Percentiles rank a stretch among this genome's conserved stretches.
Evolutionary conservation across 1,139 yeast species (phyloP).

Genomic region (Saccharomycopsis phalli): DNA sequence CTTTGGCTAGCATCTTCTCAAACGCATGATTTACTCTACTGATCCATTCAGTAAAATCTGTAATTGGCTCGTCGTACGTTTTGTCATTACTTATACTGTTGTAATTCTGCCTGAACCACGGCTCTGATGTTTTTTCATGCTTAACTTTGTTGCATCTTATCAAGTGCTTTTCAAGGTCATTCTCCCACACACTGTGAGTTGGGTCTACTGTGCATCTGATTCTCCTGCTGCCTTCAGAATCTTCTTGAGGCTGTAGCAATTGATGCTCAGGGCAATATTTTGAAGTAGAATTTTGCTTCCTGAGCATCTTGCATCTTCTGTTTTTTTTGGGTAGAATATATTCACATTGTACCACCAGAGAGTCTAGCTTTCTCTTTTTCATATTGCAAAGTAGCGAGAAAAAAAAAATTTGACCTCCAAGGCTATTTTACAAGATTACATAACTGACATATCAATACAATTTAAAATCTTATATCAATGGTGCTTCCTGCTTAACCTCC

Average conservation of each 20-base stretch:
- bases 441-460: no score
- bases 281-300: conserved; percentile 34
- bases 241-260: conserved; percentile 12
- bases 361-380: no score
- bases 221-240: conserved; percentile 32
- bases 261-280: conserved; percentile 58
- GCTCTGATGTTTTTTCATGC: conserved; percentile 27
- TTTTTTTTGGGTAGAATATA: conserved; percentile 39
- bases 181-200: conserved; percentile 62
- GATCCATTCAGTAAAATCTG: conserved; percentile 29
- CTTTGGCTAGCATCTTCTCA: conserved; percentile 22
- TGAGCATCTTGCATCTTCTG: conserved; percentile 53
- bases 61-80: conserved; percentile 15
- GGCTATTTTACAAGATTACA: no score
- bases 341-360: conserved; percentile 36
- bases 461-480: no score
- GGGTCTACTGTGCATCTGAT: conserved; percentile 75
- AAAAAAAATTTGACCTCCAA: no score
- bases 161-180: conserved; percentile 48
- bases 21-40: conserved; percentile 27
- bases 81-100: conserved; percentile 28
- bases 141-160: conserved; percentile 49
- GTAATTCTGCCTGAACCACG: conserved; percentile 37
- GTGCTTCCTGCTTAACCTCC: no score
- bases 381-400: neutral